Conservation (phyloP, 1,139 yeast genomes). For the Wickerhamomyces sp. region DNA sequence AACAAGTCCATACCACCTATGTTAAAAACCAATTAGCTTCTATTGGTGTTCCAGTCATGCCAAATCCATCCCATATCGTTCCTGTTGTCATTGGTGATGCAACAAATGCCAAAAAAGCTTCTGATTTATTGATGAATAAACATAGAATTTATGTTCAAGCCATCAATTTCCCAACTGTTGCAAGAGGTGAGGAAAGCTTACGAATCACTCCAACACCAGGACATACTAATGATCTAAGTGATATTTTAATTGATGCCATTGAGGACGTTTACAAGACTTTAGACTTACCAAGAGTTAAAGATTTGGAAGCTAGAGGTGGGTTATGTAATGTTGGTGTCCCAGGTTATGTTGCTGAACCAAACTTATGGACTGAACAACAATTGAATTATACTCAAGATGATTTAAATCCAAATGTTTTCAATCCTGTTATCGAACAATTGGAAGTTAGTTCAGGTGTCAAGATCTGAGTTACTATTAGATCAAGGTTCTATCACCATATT, state of each 20-base stretch:
- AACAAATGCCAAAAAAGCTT: slow-evolving; percentile 82
- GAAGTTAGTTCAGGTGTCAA: slow-evolving; percentile 67
- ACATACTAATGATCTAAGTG: slow-evolving; percentile 72
- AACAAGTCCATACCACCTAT: slow-evolving; percentile 81
- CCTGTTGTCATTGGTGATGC: slow-evolving; percentile 96
- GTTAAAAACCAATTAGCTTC: slow-evolving; percentile 67
- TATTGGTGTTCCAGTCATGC: slow-evolving; percentile 89
- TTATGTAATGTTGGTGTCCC: slow-evolving; percentile 80
- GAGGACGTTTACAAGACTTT: slow-evolving; percentile 77
- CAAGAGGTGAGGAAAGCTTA: slow-evolving; percentile 92
- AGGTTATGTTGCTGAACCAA: slow-evolving; percentile 38
- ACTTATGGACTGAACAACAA: slow-evolving; percentile 84
- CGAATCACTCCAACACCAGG: slow-evolving; percentile 99
- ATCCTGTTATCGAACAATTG: slow-evolving; percentile 54
- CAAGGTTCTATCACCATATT: background rate
- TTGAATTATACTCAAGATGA: slow-evolving; percentile 55
- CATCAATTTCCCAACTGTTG: slow-evolving; percentile 96
- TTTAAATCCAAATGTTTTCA: slow-evolving; percentile 58
- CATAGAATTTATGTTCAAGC: slow-evolving; percentile 95
- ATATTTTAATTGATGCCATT: slow-evolving; percentile 70
- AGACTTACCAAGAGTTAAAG: slow-evolving; percentile 66
- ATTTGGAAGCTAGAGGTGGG: slow-evolving; percentile 81
- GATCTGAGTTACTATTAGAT: slow-evolving; percentile 4
- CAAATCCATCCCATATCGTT: slow-evolving; percentile 96
- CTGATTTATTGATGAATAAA: slow-evolving; percentile 79